phyloP scores from a whole-genome alignment of 331 rosid species.

The Pyrus hybrid region DNA sequence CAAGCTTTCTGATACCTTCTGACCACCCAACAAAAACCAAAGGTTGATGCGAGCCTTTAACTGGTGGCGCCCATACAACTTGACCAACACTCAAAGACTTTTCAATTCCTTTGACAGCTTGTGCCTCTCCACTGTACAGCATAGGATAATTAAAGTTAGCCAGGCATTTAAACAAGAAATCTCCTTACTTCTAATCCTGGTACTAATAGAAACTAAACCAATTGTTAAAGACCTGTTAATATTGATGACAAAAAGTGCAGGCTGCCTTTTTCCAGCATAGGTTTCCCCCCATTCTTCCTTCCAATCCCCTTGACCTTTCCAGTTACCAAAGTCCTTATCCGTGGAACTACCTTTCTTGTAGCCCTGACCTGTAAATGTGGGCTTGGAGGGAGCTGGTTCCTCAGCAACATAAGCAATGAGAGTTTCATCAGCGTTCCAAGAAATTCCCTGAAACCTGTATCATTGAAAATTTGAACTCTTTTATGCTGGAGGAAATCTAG shows the following conservation, averaged over 20 bases:
- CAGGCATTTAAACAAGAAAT: background rate
- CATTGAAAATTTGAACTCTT: background rate
- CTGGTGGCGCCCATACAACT: conserved; percentile 84
- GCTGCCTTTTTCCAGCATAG: conserved; percentile 85
- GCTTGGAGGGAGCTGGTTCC: conserved; percentile 73
- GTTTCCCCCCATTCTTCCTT: conserved; percentile 95
- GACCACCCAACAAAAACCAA: conserved; percentile 96
- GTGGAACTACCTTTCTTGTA: conserved; percentile 46
- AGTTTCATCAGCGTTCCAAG: conserved; percentile 80
- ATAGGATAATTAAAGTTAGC: conserved; percentile 7
- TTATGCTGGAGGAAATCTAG: background rate
- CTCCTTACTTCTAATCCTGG: conserved; percentile 6
- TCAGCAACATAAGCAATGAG: conserved; percentile 81
- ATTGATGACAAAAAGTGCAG: conserved; percentile 72
- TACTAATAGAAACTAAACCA: background rate
- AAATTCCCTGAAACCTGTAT: conserved; percentile 86
- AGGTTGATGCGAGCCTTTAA: conserved; percentile 37
- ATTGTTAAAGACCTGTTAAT: conserved; percentile 39
- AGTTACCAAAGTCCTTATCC: conserved; percentile 51
- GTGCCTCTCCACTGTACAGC: conserved; percentile 66
- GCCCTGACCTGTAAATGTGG: conserved; percentile 59
- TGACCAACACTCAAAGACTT: conserved; percentile 78
- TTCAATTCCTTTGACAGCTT: conserved; percentile 60
- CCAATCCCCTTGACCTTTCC: conserved; percentile 94
- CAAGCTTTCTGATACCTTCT: conserved; percentile 70